These are phyloP conservation scores for Rhodotorula sp. DNA, from an alignment of 1,284 basidiomycete species.

Conservation along the genomic window DNA sequence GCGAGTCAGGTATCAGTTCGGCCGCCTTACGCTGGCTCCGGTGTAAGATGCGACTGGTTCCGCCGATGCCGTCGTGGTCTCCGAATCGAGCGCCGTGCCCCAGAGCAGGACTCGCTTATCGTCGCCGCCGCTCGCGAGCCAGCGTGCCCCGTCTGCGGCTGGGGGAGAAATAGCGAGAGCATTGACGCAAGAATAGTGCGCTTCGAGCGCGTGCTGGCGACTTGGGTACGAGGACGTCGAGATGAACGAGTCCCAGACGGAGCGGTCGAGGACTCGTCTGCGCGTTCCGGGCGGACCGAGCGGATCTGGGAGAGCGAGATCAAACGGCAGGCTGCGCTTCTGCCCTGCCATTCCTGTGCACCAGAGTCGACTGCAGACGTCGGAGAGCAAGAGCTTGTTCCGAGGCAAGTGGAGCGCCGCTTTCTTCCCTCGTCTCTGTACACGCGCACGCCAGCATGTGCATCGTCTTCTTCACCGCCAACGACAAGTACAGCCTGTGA, in stretches of 20 bases:
- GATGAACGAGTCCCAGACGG: not conserved
- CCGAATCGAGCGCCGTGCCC: slow-evolving; percentile 10
- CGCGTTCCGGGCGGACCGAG: not conserved
- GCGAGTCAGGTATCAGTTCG: slow-evolving; percentile 53
- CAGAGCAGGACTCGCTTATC: slow-evolving; percentile 53
- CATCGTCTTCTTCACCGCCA: slow-evolving; percentile 30
- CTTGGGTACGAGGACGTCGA: not conserved
- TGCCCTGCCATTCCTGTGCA: not conserved
- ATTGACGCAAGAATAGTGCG: slow-evolving; percentile 70
- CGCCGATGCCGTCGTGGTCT: slow-evolving; percentile 40
- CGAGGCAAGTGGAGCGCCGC: no score
- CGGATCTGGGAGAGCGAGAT: slow-evolving; percentile 25
- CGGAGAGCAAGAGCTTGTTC: no score
- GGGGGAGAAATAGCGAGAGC: slow-evolving; percentile 61
- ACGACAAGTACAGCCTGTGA: slow-evolving; percentile 25
- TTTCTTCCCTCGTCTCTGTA: no score
- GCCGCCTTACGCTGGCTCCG: slow-evolving; percentile 62
- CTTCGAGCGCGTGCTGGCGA: slow-evolving; percentile 49
- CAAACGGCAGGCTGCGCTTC: slow-evolving; percentile 10
- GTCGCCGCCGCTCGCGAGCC: slow-evolving; percentile 72
- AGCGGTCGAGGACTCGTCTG: no score
- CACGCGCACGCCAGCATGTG: no score
- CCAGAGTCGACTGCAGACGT: not conserved
- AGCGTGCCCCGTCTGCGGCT: slow-evolving; percentile 53
- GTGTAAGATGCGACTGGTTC: slow-evolving; percentile 63